Evolutionary conservation across 2,329 filamentous ascomycete species (phyloP).

Genomic region (Nemania bipapillata): DNA sequence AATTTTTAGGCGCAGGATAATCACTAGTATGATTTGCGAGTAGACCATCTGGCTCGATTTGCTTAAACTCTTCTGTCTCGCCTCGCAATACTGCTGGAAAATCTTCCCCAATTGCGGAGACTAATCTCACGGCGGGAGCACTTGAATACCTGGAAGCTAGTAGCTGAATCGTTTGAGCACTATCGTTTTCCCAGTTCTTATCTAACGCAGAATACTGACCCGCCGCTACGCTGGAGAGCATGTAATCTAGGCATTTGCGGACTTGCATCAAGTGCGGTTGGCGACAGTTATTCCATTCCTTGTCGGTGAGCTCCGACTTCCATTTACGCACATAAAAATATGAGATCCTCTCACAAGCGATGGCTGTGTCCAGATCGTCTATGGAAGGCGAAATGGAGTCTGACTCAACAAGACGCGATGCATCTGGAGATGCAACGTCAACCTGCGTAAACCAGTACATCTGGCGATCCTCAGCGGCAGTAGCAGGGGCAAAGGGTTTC

Average conservation of each 20-base stretch:
- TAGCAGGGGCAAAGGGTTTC: constrained; percentile 27
- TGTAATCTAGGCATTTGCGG: constrained; percentile 38
- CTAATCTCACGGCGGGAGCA: constrained; percentile 36
- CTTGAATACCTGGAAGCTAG: not conserved
- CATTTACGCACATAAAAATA: constrained; percentile 44
- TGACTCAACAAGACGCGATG: too few species aligned
- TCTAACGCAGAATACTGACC: not conserved
- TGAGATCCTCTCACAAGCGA: constrained; percentile 41
- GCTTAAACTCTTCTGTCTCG: constrained; percentile 50
- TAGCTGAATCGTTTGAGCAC: not conserved
- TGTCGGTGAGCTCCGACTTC: constrained; percentile 37
- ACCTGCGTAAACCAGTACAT: constrained; percentile 6
- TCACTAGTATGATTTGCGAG: constrained; percentile 39
- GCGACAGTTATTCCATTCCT: constrained; percentile 38
- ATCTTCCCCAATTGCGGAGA: constrained; percentile 48
- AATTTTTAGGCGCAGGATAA: constrained; percentile 33
- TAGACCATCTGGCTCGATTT: constrained; percentile 48
- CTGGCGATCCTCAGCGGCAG: constrained; percentile 15
- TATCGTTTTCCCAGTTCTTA: not conserved
- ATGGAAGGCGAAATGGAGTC: not conserved
- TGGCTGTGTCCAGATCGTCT: constrained; percentile 34
- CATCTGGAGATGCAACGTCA: too few species aligned
- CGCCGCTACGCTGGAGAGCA: not conserved
- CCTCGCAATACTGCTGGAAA: constrained; percentile 50
- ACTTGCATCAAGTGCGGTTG: constrained; percentile 39